Base-by-base conservation (phyloP, 1,139 yeast genomes). In the Kluyveromyces sp. region DNA sequence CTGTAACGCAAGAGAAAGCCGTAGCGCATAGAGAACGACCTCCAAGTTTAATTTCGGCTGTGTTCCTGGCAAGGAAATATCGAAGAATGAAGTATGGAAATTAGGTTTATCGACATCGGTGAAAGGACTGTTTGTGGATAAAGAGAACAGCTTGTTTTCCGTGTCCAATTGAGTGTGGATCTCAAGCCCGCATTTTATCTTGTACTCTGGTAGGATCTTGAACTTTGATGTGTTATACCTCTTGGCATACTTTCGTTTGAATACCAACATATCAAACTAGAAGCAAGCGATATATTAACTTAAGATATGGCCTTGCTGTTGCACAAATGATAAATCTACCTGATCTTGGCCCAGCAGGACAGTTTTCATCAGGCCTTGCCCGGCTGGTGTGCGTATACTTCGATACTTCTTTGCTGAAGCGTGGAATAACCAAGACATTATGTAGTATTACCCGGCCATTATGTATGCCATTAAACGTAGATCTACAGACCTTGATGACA, bases 101-200 rank as follows among this genome's bases (percentile, higher is more conserved):
- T 92, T 92, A 3, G 95, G 94, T 1, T 57, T 52, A 0, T 75
- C 73, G 35, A 72, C 69, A 48, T 58, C 53, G 17, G 60, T 58
- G 46, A 61, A 62, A 9, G 66, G 60, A 44, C 70, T 67, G 38
- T 75, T 68, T 4, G 64, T 64, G 0, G 88, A 73, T 9, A 71
- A 56, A 1, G 95, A 84, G 53, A 92, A 92, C 30, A 92, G 75
- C 60, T 92, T 92, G 47, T 75, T 70, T 35, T 67, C 63, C 0
- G 96, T 86, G 50, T 77, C 73, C 43, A 92, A 67, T 62, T 92
- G 98, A 1, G 96, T 85, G 60, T 92, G 98, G 36, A 92, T 84
- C 62, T 92, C 98, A 34, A 92, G 67, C 0, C 98, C 98, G 60
- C 96, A 85, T 58, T 81, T 85, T 53, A 89, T 69, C 45, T 68